Evolutionary conservation across 225 moss, liverwort and hornwort species (phyloP), one percentile per base, ranked within the genome.

Genomic region (Takakia lepidozioides): DNA sequence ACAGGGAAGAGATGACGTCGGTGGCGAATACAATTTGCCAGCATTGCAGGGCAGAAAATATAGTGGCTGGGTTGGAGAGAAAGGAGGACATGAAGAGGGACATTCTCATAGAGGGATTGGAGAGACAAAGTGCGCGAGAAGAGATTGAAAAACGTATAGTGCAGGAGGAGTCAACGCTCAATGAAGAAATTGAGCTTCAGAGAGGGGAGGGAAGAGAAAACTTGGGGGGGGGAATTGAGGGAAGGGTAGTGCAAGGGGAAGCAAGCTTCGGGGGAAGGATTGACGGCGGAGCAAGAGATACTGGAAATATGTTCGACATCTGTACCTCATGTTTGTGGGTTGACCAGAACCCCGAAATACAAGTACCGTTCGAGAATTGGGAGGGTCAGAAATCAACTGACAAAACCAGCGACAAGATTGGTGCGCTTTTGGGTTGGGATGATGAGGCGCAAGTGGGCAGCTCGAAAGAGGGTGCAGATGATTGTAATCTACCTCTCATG

Each of bases 141-240:
- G 48, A 57, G 3, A 62, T 67, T 42, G 55, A 43, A 1, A 36
- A 35, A 30, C 69, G 69, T 7, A 50, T 69, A 2, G 40, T 73
- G 55, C 70, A 73, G 1, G 73, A 69, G 11, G 73, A 73, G 68
- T 78, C 69, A 29, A 50, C 73, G 36, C 46, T 73, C 52, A 78
- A 69, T 35, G 69, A 70, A 29, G 73, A 69, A 1, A 27, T 73
- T 46, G 78, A 78, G 49, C 69, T 69, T 15, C 52, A 48, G 40
- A 46, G 51, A 19, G 16, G 15, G 34, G 19, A 29, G 2, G 9
- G 19, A 22, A 29, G 21, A 68, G 62, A 2, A 17, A 37, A 14
- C 25, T 8, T 8, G 11, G 25, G 9, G 2, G 23, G 25, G 8
- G 24, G 45, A 22, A 46, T 2, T 14, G 45, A 46, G 14, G 25